These are phyloP conservation scores for Syzygium malaccense DNA, from an alignment of 441 rosid genomes.

Conservation along the genomic window DNA sequence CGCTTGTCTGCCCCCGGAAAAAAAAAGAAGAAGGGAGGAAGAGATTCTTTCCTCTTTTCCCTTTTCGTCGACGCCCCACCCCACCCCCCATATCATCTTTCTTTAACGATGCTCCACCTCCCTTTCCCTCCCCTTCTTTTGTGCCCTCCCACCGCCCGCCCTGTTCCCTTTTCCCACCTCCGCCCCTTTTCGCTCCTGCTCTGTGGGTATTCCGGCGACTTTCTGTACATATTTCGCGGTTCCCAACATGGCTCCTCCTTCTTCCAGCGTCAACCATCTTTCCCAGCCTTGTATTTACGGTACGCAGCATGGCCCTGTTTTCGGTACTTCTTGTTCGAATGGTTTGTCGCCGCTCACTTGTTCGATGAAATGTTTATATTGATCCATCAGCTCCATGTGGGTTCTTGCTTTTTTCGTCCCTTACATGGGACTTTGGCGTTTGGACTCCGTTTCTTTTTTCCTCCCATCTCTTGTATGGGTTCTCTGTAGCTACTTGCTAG, in stretches of 20 bases:
- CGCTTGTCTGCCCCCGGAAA: neutral
- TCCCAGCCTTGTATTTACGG: conserved; percentile 84
- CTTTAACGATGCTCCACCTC: conserved; percentile 44
- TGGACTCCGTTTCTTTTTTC: neutral
- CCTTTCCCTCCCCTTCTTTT: conserved; percentile 23
- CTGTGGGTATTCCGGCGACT: neutral
- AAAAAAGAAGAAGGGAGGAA: neutral
- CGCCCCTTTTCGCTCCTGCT: neutral
- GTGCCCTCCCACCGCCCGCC: neutral
- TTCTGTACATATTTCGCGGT: conserved; percentile 4
- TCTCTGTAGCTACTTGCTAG: neutral
- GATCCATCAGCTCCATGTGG: neutral
- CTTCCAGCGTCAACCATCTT: conserved; percentile 45
- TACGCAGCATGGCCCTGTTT: conserved; percentile 9
- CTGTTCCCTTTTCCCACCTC: neutral
- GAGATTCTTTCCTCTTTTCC: neutral
- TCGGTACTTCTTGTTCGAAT: neutral
- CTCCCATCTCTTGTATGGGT: neutral
- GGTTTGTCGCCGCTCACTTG: neutral
- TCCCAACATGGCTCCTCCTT: conserved; percentile 44
- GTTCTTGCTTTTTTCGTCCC: neutral
- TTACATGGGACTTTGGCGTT: neutral
- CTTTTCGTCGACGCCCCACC: neutral
- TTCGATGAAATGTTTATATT: neutral
- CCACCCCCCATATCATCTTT: neutral